These are phyloP conservation scores for Ganoderma leucocontextum DNA, from an alignment of 1,284 basidiomycete species.

Conservation along the genomic window DNA sequence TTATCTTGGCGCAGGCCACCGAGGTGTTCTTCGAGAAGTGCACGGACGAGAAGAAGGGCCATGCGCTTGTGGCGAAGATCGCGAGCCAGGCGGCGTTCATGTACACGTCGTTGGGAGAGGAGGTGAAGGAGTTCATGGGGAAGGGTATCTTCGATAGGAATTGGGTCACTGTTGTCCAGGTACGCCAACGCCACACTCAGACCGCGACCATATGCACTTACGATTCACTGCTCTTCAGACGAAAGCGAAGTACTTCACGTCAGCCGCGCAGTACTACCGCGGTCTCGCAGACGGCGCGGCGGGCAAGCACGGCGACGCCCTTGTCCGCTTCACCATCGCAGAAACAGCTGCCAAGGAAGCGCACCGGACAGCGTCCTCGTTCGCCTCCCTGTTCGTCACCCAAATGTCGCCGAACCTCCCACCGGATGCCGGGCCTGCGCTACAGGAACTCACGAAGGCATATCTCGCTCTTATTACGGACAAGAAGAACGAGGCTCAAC, in stretches of 20 bases:
- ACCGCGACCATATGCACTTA: not conserved
- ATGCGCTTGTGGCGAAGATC: constrained; percentile 84
- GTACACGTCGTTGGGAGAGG: constrained; percentile 85
- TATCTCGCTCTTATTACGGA: constrained; percentile 84
- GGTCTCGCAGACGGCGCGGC: constrained; percentile 81
- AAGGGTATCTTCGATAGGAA: constrained; percentile 97
- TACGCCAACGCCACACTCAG: constrained; percentile 44
- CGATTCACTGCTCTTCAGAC: constrained; percentile 55
- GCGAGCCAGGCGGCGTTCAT: constrained; percentile 85
- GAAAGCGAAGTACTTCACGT: constrained; percentile 91
- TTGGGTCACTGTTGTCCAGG: constrained; percentile 90
- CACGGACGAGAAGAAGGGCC: constrained; percentile 88
- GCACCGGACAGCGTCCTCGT: constrained; percentile 71
- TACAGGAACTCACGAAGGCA: constrained; percentile 86
- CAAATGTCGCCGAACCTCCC: constrained; percentile 87
- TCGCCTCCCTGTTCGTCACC: constrained; percentile 78
- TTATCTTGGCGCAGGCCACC: constrained; percentile 93
- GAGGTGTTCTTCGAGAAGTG: constrained; percentile 98
- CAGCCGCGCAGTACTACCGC: constrained; percentile 89
- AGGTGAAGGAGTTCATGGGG: constrained; percentile 95
- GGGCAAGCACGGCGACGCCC: constrained; percentile 86
- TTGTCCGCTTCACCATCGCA: constrained; percentile 84
- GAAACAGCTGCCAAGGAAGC: constrained; percentile 90
- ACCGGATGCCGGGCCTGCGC: constrained; percentile 81
- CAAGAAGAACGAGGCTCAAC: constrained; percentile 77